phyloP scores from a whole-genome alignment of 106 monocot species.

The Xerophyta viscosa region DNA sequence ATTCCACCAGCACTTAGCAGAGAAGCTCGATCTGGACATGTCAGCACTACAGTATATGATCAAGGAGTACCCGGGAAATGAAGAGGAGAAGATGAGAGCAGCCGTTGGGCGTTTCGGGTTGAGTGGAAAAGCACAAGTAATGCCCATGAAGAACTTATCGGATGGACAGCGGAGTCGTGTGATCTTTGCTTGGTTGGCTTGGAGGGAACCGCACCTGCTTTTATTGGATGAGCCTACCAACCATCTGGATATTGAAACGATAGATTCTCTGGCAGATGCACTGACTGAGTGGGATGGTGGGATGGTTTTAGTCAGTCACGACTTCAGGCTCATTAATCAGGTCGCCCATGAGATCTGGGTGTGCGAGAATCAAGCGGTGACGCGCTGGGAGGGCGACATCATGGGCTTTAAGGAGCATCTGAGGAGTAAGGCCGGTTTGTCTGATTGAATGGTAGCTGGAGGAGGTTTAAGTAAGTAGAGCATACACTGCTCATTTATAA shows the following conservation, averaged over 20 bases:
- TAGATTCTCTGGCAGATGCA: conserved; percentile 83
- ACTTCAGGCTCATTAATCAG: conserved; percentile 81
- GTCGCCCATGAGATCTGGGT: conserved; percentile 89
- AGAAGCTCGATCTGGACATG: conserved; percentile 87
- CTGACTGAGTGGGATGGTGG: conserved; percentile 83
- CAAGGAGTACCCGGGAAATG: conserved; percentile 78
- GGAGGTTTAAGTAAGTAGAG: too few species aligned
- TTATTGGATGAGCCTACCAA: conserved; percentile 87
- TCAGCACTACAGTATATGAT: conserved; percentile 89
- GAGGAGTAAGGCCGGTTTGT: conserved; percentile 66
- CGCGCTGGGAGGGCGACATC: conserved; percentile 76
- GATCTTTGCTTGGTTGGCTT: conserved; percentile 80
- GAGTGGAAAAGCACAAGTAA: conserved; percentile 74
- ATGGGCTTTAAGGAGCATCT: conserved; percentile 79
- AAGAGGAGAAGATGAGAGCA: conserved; percentile 91
- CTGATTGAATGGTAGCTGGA: too few species aligned
- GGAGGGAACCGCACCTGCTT: conserved; percentile 73
- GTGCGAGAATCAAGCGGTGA: conserved; percentile 69
- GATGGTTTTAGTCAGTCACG: conserved; percentile 79
- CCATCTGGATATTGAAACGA: conserved; percentile 81
- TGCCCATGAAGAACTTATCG: conserved; percentile 82
- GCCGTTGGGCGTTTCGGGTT: conserved; percentile 76
- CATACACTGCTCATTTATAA: too few species aligned
- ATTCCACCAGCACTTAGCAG: conserved; percentile 89
- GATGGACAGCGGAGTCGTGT: conserved; percentile 82